Base-by-base conservation (phyloP, 2,329 filamentous ascomycete species). In the Colletotrichum kahawae region DNA sequence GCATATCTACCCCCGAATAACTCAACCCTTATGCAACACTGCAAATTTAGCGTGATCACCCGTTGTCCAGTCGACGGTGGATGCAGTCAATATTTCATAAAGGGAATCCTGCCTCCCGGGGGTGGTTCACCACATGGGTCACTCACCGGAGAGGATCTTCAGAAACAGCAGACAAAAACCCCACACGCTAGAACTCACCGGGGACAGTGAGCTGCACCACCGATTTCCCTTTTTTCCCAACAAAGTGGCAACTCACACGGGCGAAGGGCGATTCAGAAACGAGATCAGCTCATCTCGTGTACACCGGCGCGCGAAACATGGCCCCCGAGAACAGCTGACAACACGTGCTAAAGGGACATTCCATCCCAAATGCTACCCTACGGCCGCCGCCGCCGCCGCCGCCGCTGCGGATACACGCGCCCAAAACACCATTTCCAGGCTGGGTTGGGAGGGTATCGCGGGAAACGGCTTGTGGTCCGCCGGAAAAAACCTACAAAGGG, bases 51-150 rank as follows among this genome's bases (percentile, higher is more conserved):
- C 13, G 16, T 21, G 29, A 24, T 34, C n/a, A 29, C 18, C 9
- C 12, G 69, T 75, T 75, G 73, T 73, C 73, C 57, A 72, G 69
- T 73, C 34, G 63, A 75, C 33, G 31, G 63, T 75, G 70, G 57
- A 59, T 62, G 68, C 62, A 12, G 14, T 59, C 43, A 57, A 31
- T 24, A 51, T 21, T 51, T 21, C 43, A 67, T 62, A 48, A 34
- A 38, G 27, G 14, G 14, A 54, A 57, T 29, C 31, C 51, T 56
- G 62, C 56, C 33, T 33, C 34, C 8, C 48, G 36, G 51, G n/a
- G 43, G 18, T 48, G 38, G 10, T 21, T 48, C n/a, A 21, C 43
- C 43, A 48, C 43, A 51, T 51, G 43, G 43, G 43, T 51, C n/a
- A 13, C 43, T 51, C 43, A 51, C 43, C 43, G 43, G 43, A 51